phyloP scores from a whole-genome alignment of 805 yeast species.

The Isabelozyma gotoi region DNA sequence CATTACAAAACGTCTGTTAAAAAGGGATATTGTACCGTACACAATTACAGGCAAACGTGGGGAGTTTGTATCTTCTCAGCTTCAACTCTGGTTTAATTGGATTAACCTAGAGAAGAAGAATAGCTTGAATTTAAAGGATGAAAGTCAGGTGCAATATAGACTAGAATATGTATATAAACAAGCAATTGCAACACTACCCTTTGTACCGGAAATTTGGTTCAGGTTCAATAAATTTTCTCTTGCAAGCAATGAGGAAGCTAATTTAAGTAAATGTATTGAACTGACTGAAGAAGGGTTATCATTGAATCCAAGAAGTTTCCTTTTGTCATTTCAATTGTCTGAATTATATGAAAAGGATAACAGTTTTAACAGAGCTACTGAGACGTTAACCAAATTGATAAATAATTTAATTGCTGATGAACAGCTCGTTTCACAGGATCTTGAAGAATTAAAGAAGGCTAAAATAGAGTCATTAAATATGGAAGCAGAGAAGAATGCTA shows the following conservation, averaged over 20 bases:
- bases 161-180: constrained; percentile 72
- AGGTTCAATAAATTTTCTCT: constrained; percentile 47
- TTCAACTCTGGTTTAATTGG: constrained; percentile 70
- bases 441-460: constrained; percentile 18
- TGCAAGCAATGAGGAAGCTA: constrained; percentile 34
- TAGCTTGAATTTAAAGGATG: constrained; percentile 58
- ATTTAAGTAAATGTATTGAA: constrained; percentile 40
- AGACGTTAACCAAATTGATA: constrained; percentile 51
- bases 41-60: constrained; percentile 17
- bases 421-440: constrained; percentile 17
- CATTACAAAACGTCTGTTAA: constrained; percentile 49
- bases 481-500: constrained; percentile 6
- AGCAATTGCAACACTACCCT: constrained; percentile 59
- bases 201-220: constrained; percentile 78
- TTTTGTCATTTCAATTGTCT: constrained; percentile 65
- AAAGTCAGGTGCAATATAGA: constrained; percentile 48
- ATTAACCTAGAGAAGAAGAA: constrained; percentile 76
- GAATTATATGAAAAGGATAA: constrained; percentile 66
- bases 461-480: constrained; percentile 9
- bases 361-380: constrained; percentile 49
- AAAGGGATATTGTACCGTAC: constrained; percentile 36
- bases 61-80: constrained; percentile 36
- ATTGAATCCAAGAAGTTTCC: constrained; percentile 69
- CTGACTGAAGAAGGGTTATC: constrained; percentile 53
- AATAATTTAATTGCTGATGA: constrained; percentile 43